A percentile compares a stretch with the other conserved stretches of the same genome.
Conservation (phyloP, 176 grass and related monocot species). For the Lolium rigidum region DNA sequence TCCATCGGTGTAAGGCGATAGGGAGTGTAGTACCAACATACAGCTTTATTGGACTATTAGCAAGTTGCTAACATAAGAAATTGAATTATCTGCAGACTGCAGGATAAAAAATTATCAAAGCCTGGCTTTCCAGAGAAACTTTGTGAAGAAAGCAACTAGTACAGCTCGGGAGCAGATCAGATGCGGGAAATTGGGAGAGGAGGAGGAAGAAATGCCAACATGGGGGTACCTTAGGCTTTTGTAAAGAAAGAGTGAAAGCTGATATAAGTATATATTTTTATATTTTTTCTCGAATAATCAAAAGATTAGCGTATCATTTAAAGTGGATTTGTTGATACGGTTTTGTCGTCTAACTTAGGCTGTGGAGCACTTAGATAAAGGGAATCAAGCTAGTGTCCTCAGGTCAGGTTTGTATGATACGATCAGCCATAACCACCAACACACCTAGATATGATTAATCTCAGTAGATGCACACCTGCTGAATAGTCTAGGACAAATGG, state of each 20-base stretch:
- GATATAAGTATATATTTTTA: neutral
- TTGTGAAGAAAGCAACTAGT: conserved; percentile 39
- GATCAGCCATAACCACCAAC: neutral
- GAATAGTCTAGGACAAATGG: neutral
- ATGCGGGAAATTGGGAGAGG: neutral
- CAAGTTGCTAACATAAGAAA: conserved; percentile 12
- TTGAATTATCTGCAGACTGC: neutral
- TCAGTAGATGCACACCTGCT: conserved; percentile 1
- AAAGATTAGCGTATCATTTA: conserved; percentile 8
- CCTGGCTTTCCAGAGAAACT: conserved; percentile 27
- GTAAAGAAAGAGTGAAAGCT: neutral
- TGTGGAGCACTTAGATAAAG: conserved; percentile 35
- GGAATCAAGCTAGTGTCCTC: neutral
- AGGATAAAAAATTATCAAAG: neutral
- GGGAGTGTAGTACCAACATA: no score
- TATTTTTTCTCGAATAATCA: conserved; percentile 1
- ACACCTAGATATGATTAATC: neutral
- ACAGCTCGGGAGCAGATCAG: conserved; percentile 34
- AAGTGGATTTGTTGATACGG: neutral
- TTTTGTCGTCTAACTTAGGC: conserved; percentile 32
- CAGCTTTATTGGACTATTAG: neutral
- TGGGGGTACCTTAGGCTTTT: neutral
- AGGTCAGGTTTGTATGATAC: neutral
- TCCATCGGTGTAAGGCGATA: no score
- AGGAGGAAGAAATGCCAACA: neutral